phyloP scores from a whole-genome alignment of 768 basidiomycete genomes.

The Amyloporia xantha region DNA sequence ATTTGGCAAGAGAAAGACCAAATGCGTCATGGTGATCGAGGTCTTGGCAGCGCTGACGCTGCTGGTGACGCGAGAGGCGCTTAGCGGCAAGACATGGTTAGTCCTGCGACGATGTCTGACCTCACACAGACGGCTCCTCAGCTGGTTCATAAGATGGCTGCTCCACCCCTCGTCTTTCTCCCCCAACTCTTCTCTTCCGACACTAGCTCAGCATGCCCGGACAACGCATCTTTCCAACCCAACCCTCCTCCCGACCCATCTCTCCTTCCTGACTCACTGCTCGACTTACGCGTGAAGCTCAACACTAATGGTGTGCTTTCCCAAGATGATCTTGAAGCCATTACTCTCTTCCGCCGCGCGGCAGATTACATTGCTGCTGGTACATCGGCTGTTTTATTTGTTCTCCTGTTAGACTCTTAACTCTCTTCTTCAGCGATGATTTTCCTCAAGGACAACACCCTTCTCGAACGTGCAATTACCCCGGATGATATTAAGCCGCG shows the following conservation, averaged over 20 bases:
- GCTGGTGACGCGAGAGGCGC: too few relatives aligned
- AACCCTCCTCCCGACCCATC: conserved; percentile 71
- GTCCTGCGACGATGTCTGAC: too few relatives aligned
- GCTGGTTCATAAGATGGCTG: too few relatives aligned
- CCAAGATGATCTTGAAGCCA: conserved; percentile 41
- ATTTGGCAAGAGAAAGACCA: too few relatives aligned
- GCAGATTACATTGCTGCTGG: conserved; percentile 69
- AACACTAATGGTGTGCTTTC: conserved; percentile 41
- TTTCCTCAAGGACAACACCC: conserved; percentile 68
- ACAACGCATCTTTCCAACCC: conserved; percentile 46
- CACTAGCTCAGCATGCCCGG: too few relatives aligned
- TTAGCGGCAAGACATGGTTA: too few relatives aligned
- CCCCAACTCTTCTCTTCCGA: too few relatives aligned
- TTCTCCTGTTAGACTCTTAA: neutral
- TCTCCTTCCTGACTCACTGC: conserved; percentile 51
- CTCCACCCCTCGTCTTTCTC: too few relatives aligned
- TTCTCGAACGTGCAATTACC: conserved; percentile 53
- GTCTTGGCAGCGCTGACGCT: too few relatives aligned
- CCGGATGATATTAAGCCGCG: conserved; percentile 74
- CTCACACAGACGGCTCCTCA: too few relatives aligned
- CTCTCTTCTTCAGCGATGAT: conserved; percentile 61
- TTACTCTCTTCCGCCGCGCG: conserved; percentile 51
- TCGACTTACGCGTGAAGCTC: conserved; percentile 43
- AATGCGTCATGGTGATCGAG: too few relatives aligned
- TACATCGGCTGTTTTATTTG: conserved; percentile 21